Percentiles rank a stretch among this genome's conserved stretches.
phyloP scores from a whole-genome alignment of 495 filamentous ascomycete genomes.

The Xylaria longipes region DNA sequence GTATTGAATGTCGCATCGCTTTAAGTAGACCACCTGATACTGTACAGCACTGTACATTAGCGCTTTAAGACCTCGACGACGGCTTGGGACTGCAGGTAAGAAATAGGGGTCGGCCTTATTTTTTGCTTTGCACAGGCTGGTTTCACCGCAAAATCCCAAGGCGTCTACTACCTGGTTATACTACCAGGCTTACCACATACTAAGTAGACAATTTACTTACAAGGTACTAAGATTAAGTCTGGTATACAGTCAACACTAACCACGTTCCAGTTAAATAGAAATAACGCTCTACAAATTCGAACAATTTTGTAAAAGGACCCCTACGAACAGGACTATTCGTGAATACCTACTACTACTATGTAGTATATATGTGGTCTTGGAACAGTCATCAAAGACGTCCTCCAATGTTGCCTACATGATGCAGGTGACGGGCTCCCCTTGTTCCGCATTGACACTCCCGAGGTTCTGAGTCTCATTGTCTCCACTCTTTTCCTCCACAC shows the following conservation, averaged over 20 bases:
- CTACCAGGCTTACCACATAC: not conserved
- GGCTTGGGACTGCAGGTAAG: slow-evolving; percentile 23
- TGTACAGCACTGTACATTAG: slow-evolving; percentile 22
- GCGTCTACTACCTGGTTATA: not conserved
- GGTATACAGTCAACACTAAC: not conserved
- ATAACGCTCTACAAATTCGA: not conserved
- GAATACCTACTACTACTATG: not conserved
- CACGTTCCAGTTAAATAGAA: not conserved
- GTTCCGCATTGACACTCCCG: slow-evolving; percentile 25
- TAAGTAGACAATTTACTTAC: not conserved
- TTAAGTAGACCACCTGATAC: slow-evolving; percentile 12
- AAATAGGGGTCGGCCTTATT: slow-evolving; percentile 33
- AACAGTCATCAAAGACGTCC: slow-evolving; percentile 19
- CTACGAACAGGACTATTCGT: not conserved
- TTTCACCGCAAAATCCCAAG: slow-evolving; percentile 30
- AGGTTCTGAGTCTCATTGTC: slow-evolving; percentile 1
- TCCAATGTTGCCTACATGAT: slow-evolving; percentile 24
- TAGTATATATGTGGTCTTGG: not conserved
- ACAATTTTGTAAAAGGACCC: not conserved
- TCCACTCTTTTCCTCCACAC: not conserved
- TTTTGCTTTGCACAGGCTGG: slow-evolving; percentile 31
- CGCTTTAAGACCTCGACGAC: slow-evolving; percentile 7
- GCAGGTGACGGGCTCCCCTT: slow-evolving; percentile 13
- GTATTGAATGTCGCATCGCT: slow-evolving; percentile 24
- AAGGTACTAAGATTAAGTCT: not conserved